A percentile compares a stretch with the other conserved stretches of the same genome.
These are phyloP conservation scores for Paraleonurus japonicus DNA, from an alignment of 257 asterid species.

Conservation along the genomic window DNA sequence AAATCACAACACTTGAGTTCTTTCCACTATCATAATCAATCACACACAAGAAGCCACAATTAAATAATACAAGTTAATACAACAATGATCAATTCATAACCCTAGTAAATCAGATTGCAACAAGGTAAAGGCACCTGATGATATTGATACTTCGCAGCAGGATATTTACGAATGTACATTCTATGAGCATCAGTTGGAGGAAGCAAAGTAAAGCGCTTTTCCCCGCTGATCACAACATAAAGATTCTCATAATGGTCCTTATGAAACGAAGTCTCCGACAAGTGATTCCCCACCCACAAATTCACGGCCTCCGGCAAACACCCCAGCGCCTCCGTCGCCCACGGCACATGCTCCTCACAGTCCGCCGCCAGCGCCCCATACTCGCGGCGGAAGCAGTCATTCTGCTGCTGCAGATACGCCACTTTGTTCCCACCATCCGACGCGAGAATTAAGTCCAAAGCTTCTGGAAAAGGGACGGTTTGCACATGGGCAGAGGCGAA, in stretches of 20 bases:
- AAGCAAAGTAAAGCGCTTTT: slow-evolving; percentile 70
- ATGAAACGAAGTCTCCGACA: slow-evolving; percentile 77
- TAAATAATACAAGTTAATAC: neutral
- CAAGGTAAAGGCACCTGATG: slow-evolving; percentile 43
- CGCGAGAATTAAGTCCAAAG: slow-evolving; percentile 46
- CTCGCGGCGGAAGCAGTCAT: slow-evolving; percentile 83
- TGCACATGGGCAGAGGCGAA: slow-evolving; percentile 82
- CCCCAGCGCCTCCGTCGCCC: slow-evolving; percentile 86
- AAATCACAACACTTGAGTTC: neutral
- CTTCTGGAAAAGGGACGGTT: slow-evolving; percentile 51
- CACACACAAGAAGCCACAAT: neutral
- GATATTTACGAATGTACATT: slow-evolving; percentile 73
- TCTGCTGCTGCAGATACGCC: slow-evolving; percentile 90
- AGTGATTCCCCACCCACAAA: slow-evolving; percentile 74
- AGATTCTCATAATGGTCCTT: slow-evolving; percentile 93
- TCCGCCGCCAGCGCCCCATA: slow-evolving; percentile 55
- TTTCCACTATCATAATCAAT: neutral
- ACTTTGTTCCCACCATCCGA: slow-evolving; percentile 31
- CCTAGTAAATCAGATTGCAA: neutral
- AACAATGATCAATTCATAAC: neutral
- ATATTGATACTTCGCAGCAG: slow-evolving; percentile 59
- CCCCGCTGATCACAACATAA: slow-evolving; percentile 77
- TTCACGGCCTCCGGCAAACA: slow-evolving; percentile 87
- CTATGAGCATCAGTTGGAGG: slow-evolving; percentile 94
- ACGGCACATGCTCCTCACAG: slow-evolving; percentile 56